Percentiles rank a stretch among this genome's conserved stretches.
phyloP scores from a whole-genome alignment of 2,329 filamentous ascomycete species.

The Claviceps monticola region DNA sequence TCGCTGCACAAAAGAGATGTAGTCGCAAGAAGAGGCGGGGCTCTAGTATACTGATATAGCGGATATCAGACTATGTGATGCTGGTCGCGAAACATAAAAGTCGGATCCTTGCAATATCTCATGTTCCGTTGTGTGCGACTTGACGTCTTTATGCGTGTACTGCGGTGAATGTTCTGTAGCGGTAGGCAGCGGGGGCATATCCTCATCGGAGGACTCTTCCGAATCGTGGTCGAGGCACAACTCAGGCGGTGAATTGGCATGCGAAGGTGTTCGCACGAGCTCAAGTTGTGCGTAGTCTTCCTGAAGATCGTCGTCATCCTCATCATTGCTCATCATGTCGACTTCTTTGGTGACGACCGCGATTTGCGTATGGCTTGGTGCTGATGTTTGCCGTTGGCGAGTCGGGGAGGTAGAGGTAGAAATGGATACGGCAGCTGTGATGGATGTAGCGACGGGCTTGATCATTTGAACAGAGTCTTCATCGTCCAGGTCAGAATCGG shows the following conservation, averaged over 20 bases:
- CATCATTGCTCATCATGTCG: slow-evolving; percentile 23
- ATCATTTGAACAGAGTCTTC: slow-evolving; percentile 30
- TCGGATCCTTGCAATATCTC: slow-evolving; percentile 31
- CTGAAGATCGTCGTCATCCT: slow-evolving; percentile 37
- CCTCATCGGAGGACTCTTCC: slow-evolving; percentile 52
- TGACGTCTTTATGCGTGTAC: slow-evolving; percentile 44
- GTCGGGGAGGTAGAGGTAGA: background rate
- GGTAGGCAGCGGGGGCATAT: slow-evolving; percentile 66
- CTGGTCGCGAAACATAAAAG: slow-evolving; percentile 39
- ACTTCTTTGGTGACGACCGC: slow-evolving; percentile 28
- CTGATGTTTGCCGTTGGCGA: too few relatives aligned
- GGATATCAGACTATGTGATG: slow-evolving; percentile 36
- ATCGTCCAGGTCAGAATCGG: slow-evolving; percentile 21
- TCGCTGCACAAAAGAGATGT: too few relatives aligned
- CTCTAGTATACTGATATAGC: slow-evolving; percentile 43
- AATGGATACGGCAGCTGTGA: background rate
- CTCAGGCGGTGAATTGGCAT: slow-evolving; percentile 52
- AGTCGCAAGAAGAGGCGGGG: background rate
- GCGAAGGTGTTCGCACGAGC: slow-evolving; percentile 55
- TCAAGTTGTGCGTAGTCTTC: slow-evolving; percentile 53
- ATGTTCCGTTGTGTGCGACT: slow-evolving; percentile 23
- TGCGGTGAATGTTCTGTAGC: slow-evolving; percentile 43
- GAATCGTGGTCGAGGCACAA: slow-evolving; percentile 50
- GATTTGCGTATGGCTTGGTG: background rate
- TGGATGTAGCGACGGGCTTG: slow-evolving; percentile 14